Evolutionary conservation across 2,329 filamentous ascomycete genomes (phyloP), one percentile per base, ranked within the genome.

Genomic region (Paecilomyces dactylethromorphus): DNA sequence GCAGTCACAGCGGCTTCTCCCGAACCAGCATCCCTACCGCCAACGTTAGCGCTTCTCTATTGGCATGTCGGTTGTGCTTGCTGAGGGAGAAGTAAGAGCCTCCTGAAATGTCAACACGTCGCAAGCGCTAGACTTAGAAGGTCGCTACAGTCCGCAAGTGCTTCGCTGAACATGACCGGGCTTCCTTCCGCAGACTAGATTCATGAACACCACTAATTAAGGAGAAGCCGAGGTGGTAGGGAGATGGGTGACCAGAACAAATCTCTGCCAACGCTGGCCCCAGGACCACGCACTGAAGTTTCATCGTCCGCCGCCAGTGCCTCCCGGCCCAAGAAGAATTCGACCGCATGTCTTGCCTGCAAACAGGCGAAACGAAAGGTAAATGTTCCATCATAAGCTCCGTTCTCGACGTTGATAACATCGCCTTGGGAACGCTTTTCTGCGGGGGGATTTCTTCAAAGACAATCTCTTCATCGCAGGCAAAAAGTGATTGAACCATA

Each of bases 351-450:
- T 53, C 57, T 66, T 21, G 65, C 69, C 53, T 74, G 72, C 58
- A 74, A 74, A 53, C 63, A 69, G 33, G 70, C 72, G 18, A 74
- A 74, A 60, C 68, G 72, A 62, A 74, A 74, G 65, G 72, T 71
- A 66, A 57, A 22, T 21, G 54, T 53, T 59, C 29, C 13, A 31
- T 52, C 50, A 24, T 3, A 15, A 13, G 18, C 21, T 52, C 22
- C 24, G 50, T 11, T 52, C 0, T 52, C 11, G 50, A 45, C 39
- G 8, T n/a, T 18, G 15, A 18, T 45, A n/a, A 10, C 39, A 8
- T 7, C n/a, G 39, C n/a, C 21, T 18, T 45, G 15, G 39, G 3
- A 8, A 45, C n/a, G 21, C 39, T 13, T 50, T 21, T 52, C 50
- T 24, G 50, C 50, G 5, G 21, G 22, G 5, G 26, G 50, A 12